phyloP scores from a whole-genome alignment of 345 rosid genomes.

The Gossypium turneri region DNA sequence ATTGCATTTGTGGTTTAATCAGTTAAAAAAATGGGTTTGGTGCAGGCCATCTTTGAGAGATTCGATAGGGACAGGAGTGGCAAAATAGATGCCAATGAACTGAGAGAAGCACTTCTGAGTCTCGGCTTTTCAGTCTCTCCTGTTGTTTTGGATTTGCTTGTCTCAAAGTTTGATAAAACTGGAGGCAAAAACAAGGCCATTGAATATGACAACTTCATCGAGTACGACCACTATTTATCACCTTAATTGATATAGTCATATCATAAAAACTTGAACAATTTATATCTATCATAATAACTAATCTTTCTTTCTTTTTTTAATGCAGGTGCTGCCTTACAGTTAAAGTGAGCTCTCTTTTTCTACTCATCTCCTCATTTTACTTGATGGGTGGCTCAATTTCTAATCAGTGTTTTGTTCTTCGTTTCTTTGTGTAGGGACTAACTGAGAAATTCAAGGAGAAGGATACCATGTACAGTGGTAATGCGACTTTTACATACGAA shows the following conservation, averaged over 20 bases:
- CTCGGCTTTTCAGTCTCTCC: constrained; percentile 76
- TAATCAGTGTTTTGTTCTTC: not conserved
- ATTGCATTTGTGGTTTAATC: not conserved
- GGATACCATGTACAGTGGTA: constrained; percentile 61
- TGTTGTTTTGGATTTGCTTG: constrained; percentile 61
- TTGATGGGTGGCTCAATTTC: not conserved
- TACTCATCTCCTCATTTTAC: not conserved
- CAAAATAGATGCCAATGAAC: constrained; percentile 68
- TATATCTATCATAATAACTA: not conserved
- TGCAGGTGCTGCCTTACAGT: constrained; percentile 88
- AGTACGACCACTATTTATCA: constrained; percentile 39
- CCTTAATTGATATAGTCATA: not conserved
- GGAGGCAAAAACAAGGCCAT: constrained; percentile 71
- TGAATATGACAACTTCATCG: constrained; percentile 94
- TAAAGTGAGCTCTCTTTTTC: constrained; percentile 44
- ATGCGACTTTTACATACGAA: constrained; percentile 76
- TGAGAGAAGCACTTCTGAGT: constrained; percentile 73
- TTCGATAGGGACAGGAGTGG: constrained; percentile 90
- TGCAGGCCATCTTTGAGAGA: constrained; percentile 72
- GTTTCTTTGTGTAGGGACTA: constrained; percentile 49
- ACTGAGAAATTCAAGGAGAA: constrained; percentile 91
- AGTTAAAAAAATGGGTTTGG: not conserved
- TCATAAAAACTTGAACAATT: not conserved
- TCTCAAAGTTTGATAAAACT: constrained; percentile 75
- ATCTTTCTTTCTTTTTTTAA: not conserved